phyloP scores from a whole-genome alignment of 1,139 yeast species.

The Yarrowia galli region DNA sequence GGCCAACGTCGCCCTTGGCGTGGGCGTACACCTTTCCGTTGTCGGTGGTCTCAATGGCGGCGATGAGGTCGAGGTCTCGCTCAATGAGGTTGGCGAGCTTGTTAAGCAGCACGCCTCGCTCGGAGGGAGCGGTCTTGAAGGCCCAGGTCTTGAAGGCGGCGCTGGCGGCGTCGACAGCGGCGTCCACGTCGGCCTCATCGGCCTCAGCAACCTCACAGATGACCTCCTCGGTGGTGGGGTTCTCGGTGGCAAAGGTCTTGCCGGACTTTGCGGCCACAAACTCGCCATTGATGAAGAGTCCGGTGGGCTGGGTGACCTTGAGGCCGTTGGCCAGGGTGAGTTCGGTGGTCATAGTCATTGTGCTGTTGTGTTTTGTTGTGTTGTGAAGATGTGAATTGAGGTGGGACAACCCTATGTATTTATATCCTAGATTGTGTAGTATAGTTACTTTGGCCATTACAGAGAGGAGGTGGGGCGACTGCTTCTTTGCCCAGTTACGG shows the following conservation, averaged over 20 bases:
- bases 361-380: conserved; percentile 11
- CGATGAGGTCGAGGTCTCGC: conserved; percentile 63
- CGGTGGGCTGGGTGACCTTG: conserved; percentile 69
- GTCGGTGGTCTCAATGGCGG: conserved; percentile 81
- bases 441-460: too few relatives aligned
- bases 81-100: conserved; percentile 73
- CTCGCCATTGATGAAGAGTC: conserved; percentile 68
- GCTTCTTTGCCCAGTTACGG: conserved; percentile 2
- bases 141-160: conserved; percentile 62
- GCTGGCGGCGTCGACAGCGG: conserved; percentile 65
- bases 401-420: conserved; percentile 4
- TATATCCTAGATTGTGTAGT: conserved; percentile 8
- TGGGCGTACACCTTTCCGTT: conserved; percentile 75
- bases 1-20: conserved; percentile 65
- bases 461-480: conserved; percentile 4
- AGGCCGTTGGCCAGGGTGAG: conserved; percentile 70
- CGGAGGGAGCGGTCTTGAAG: conserved; percentile 54
- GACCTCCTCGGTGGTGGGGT: conserved; percentile 65
- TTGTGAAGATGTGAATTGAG: background rate
- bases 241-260: conserved; percentile 60
- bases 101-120: conserved; percentile 63
- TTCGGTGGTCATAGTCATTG: conserved; percentile 32
- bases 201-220: conserved; percentile 65
- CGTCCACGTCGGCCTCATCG: conserved; percentile 62
- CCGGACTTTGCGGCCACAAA: conserved; percentile 60